phyloP scores from a whole-genome alignment of 495 filamentous ascomycete species.

The Xylaria nigripes region DNA sequence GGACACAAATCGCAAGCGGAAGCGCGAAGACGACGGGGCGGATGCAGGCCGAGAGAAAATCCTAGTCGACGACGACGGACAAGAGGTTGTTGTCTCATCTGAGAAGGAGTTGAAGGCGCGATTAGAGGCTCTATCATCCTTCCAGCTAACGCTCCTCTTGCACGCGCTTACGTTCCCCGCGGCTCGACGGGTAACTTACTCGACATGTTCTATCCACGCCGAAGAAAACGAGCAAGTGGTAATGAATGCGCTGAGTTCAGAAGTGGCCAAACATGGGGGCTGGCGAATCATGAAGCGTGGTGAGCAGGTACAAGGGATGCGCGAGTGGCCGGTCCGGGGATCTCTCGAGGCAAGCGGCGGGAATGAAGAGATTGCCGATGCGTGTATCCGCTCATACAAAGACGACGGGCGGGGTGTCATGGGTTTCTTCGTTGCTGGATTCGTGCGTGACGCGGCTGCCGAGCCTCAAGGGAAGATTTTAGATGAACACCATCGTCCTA shows the following conservation, averaged over 20 bases:
- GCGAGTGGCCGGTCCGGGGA: slow-evolving; percentile 65
- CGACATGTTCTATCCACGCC: slow-evolving; percentile 80
- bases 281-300: slow-evolving; percentile 67
- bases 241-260: slow-evolving; percentile 52
- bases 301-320: slow-evolving; percentile 63
- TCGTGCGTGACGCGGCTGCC: slow-evolving; percentile 27
- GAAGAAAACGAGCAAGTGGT: slow-evolving; percentile 88
- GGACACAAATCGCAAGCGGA: slow-evolving; percentile 31
- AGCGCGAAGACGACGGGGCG: slow-evolving; percentile 24
- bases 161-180: slow-evolving; percentile 77
- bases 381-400: slow-evolving; percentile 72
- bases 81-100: slow-evolving; percentile 33
- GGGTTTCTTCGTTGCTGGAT: slow-evolving; percentile 37
- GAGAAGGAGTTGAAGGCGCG: slow-evolving; percentile 44
- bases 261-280: slow-evolving; percentile 56
- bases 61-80: slow-evolving; percentile 43
- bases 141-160: slow-evolving; percentile 67
- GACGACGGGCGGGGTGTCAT: slow-evolving; percentile 63
- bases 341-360: slow-evolving; percentile 36
- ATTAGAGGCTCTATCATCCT: slow-evolving; percentile 61
- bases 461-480: not conserved
- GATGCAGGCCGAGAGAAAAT: slow-evolving; percentile 27
- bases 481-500: not conserved
- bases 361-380: slow-evolving; percentile 44
- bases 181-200: slow-evolving; percentile 76